phyloP scores from a whole-genome alignment of 345 rosid species.

The Turritis glabra region DNA sequence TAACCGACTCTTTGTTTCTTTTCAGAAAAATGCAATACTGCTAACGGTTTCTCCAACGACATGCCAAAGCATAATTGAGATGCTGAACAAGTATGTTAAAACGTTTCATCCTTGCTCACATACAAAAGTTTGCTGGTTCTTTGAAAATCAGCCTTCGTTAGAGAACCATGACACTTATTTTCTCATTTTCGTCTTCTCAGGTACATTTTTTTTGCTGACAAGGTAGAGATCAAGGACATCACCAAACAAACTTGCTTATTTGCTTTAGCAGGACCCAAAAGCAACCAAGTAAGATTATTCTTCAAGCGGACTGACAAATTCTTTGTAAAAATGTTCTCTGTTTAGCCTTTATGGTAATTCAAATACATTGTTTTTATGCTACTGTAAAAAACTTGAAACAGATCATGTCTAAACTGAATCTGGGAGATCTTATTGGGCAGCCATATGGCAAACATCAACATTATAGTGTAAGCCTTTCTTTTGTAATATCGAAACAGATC shows the following conservation, averaged over 20 bases:
- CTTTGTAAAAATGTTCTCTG: conserved; percentile 23
- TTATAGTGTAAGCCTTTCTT: conserved; percentile 60
- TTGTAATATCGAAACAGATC: not conserved
- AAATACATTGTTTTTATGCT: conserved; percentile 18
- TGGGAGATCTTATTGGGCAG: conserved; percentile 72
- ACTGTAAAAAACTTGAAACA: conserved; percentile 31
- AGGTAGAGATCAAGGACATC: conserved; percentile 79
- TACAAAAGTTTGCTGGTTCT: not conserved
- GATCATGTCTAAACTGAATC: conserved; percentile 69
- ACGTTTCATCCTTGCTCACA: not conserved
- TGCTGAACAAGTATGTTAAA: conserved; percentile 69
- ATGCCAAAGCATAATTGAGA: conserved; percentile 57
- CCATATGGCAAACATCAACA: conserved; percentile 78
- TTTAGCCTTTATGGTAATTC: conserved; percentile 21
- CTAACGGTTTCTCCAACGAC: conserved; percentile 69
- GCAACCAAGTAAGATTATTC: conserved; percentile 55
- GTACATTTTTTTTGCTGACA: conserved; percentile 85
- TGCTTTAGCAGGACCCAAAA: conserved; percentile 66
- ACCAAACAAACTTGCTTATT: conserved; percentile 80
- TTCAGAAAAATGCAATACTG: conserved; percentile 75
- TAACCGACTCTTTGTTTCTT: conserved; percentile 5
- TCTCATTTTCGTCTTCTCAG: conserved; percentile 40
- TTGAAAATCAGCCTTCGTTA: not conserved
- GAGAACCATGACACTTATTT: not conserved
- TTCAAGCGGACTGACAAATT: conserved; percentile 4